phyloP scores from a whole-genome alignment of 257 asterid species.

The Petrea volubilis region DNA sequence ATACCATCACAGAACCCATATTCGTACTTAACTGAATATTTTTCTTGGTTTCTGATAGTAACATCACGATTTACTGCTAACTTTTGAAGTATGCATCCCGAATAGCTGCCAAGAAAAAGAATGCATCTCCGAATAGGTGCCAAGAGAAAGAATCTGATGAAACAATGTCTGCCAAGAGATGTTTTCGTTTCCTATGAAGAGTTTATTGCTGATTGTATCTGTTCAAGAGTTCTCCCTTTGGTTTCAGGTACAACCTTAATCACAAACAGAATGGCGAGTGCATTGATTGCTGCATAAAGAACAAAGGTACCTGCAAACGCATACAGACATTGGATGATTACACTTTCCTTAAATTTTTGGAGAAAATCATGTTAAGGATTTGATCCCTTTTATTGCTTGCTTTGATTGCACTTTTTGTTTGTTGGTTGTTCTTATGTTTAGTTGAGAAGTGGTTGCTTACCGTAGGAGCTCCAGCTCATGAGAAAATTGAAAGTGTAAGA shows the following conservation, averaged over 20 bases:
- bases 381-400: no score
- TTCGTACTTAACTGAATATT: neutral
- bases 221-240: constrained; percentile 86
- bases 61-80: neutral
- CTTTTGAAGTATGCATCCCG: neutral
- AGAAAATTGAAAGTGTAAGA: constrained; percentile 93
- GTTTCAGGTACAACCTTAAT: constrained; percentile 85
- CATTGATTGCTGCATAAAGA: constrained; percentile 74
- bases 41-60: neutral
- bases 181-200: constrained; percentile 21
- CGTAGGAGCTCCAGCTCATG: constrained; percentile 87
- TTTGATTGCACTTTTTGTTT: no score
- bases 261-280: constrained; percentile 70
- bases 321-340: neutral
- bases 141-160: neutral
- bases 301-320: constrained; percentile 70
- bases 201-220: constrained; percentile 71
- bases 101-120: no score
- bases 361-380: no score
- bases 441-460: constrained; percentile 31
- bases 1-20: neutral
- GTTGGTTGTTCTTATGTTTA: no score
- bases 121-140: no score
- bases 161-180: neutral
- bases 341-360: neutral